Conservation (phyloP, 2,329 filamentous ascomycete genomes). For the Ophidiomyces ophidiicola region DNA sequence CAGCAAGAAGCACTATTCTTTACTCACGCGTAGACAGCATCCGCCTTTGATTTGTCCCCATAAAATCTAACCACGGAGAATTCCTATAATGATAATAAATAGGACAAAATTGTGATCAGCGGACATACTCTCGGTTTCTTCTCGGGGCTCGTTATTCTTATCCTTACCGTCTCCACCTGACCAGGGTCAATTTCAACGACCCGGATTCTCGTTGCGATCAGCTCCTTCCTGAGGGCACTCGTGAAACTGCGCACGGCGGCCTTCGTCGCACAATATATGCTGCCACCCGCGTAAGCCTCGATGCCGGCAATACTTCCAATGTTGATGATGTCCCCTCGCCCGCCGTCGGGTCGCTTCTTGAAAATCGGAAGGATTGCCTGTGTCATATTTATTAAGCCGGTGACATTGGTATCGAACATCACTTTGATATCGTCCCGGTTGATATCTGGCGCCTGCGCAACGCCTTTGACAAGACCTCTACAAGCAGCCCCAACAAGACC, state of each 20-base stretch:
- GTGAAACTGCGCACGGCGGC: slow-evolving; percentile 77
- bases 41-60: slow-evolving; percentile 78
- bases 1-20: neutral
- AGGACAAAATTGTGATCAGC: neutral
- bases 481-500: too few relatives aligned
- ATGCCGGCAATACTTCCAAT: slow-evolving; percentile 85
- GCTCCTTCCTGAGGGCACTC: slow-evolving; percentile 67
- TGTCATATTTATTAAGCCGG: slow-evolving; percentile 90
- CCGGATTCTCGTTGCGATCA: slow-evolving; percentile 66
- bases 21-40: slow-evolving; percentile 71
- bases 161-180: slow-evolving; percentile 69
- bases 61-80: slow-evolving; percentile 82
- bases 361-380: slow-evolving; percentile 79
- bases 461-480: slow-evolving; percentile 77
- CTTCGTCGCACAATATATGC: slow-evolving; percentile 90
- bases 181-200: slow-evolving; percentile 84
- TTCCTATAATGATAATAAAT: slow-evolving; percentile 40
- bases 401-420: slow-evolving; percentile 92
- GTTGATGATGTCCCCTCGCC: slow-evolving; percentile 87
- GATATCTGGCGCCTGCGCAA: slow-evolving; percentile 77
- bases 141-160: neutral
- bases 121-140: neutral
- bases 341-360: slow-evolving; percentile 55
- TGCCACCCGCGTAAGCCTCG: slow-evolving; percentile 71
- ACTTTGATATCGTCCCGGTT: slow-evolving; percentile 64